phyloP scores from a whole-genome alignment of 129 eudicot species.

The Artemisia tridentata region DNA sequence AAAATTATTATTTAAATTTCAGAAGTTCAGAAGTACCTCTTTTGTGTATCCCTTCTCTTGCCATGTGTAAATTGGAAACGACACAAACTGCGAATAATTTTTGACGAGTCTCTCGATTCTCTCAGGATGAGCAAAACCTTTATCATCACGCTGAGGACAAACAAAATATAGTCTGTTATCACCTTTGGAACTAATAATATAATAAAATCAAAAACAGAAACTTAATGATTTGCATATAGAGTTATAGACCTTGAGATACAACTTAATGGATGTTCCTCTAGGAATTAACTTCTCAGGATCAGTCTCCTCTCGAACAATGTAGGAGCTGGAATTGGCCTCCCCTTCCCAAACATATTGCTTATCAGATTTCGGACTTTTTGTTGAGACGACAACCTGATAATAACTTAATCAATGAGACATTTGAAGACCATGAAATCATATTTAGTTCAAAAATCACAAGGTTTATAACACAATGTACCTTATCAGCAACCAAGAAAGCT shows the following conservation, averaged over 20 bases:
- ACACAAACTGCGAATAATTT: conserved; percentile 90
- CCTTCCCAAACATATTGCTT: conserved; percentile 98
- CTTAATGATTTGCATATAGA: conserved; percentile 19
- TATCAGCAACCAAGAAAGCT: conserved; percentile 82
- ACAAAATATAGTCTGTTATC: conserved; percentile 12
- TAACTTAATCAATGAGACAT: conserved; percentile 13
- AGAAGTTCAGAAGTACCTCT: conserved; percentile 47
- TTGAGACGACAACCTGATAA: conserved; percentile 81
- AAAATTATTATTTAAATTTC: background rate
- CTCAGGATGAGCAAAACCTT: conserved; percentile 92
- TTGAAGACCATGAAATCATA: background rate
- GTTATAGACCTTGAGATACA: conserved; percentile 82
- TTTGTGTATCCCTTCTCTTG: conserved; percentile 91
- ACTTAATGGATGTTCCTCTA: conserved; percentile 84
- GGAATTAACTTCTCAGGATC: conserved; percentile 81
- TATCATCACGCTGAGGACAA: conserved; percentile 68
- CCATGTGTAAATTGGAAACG: conserved; percentile 97
- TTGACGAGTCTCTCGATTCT: conserved; percentile 80
- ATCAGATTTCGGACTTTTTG: conserved; percentile 93
- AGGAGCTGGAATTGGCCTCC: conserved; percentile 91
- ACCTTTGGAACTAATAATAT: background rate
- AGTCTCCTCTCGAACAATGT: conserved; percentile 87
- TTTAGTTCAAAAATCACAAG: background rate
- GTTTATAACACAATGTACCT: conserved; percentile 36
- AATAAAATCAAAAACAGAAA: background rate